Percentiles rank a stretch among this genome's conserved stretches.
These are phyloP conservation scores for Bolboschoenus planiculmis DNA, from an alignment of 176 grass and related monocot species.

Conservation along the genomic window DNA sequence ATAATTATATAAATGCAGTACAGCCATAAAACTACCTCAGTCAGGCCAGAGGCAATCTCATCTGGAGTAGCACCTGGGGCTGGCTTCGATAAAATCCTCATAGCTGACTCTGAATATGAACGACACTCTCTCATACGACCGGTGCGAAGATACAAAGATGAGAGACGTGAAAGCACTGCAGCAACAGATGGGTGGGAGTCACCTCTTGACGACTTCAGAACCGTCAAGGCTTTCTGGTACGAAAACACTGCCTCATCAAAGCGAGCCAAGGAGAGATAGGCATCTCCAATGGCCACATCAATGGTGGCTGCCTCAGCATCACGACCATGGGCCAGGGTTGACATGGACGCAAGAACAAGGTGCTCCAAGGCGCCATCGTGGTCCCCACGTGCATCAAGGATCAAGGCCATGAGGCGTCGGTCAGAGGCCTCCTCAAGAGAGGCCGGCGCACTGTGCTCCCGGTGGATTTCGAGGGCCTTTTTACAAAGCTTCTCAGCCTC, in stretches of 20 bases:
- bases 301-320: constrained; percentile 79
- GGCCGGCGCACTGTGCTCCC: constrained; percentile 70
- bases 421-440: constrained; percentile 93
- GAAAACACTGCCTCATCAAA: constrained; percentile 99
- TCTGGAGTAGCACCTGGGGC: constrained; percentile 68
- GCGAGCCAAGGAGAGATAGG: constrained; percentile 75
- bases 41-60: constrained; percentile 75
- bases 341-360: constrained; percentile 95
- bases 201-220: constrained; percentile 73
- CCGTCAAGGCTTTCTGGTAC: constrained; percentile 87
- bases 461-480: constrained; percentile 81
- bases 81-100: constrained; percentile 60
- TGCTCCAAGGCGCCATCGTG: constrained; percentile 83
- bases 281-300: constrained; percentile 75
- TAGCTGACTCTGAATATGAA: constrained; percentile 89
- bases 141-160: constrained; percentile 75
- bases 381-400: constrained; percentile 89
- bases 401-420: constrained; percentile 85
- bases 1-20: background rate
- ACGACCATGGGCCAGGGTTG: constrained; percentile 71
- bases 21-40: constrained; percentile 38
- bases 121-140: constrained; percentile 80
- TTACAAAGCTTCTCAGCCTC: constrained; percentile 88
- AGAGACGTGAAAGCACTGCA: constrained; percentile 76
- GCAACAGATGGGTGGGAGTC: constrained; percentile 77